Evolutionary conservation across 2,329 filamentous ascomycete species (phyloP).

Genomic region (Xylogone sp.): DNA sequence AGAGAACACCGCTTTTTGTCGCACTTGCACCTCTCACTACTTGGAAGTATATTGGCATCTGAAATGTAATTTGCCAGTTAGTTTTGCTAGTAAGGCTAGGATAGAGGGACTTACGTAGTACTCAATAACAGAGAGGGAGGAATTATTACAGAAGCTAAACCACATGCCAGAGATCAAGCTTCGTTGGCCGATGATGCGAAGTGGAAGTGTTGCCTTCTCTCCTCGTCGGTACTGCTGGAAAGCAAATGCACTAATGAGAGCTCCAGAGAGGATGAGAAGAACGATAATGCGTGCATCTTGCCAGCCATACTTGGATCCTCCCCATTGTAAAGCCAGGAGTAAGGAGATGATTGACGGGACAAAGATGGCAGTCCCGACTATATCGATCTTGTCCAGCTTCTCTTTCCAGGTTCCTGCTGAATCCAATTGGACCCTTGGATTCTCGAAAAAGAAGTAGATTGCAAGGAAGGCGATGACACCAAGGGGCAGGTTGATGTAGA

Average conservation of each 20-base stretch:
- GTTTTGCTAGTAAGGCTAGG: no score
- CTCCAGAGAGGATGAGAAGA: constrained; percentile 20
- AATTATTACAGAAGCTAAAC: constrained; percentile 2
- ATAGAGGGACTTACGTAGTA: constrained; percentile 27
- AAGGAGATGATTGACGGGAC: constrained; percentile 20
- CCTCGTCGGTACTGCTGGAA: constrained; percentile 28
- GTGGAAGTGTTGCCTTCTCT: constrained; percentile 32
- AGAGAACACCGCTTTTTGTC: constrained; percentile 1
- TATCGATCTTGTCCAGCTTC: constrained; percentile 28
- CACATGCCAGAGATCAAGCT: constrained; percentile 15
- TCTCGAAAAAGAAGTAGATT: constrained; percentile 28
- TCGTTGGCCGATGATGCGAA: constrained; percentile 28
- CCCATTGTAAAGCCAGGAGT: constrained; percentile 22
- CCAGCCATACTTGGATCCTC: constrained; percentile 15
- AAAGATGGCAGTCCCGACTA: constrained; percentile 25
- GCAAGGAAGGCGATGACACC: constrained; percentile 4
- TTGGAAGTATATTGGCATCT: constrained; percentile 21
- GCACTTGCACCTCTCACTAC: background rate
- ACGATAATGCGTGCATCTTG: constrained; percentile 26
- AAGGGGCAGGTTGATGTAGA: constrained; percentile 32
- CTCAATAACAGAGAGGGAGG: constrained; percentile 21
- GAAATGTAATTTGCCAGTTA: background rate
- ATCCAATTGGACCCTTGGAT: constrained; percentile 28
- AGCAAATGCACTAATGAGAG: constrained; percentile 18
- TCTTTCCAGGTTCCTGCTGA: constrained; percentile 32